These are phyloP conservation scores for Neurospora tetraspora DNA, from an alignment of 495 filamentous ascomycete species.

Conservation along the genomic window DNA sequence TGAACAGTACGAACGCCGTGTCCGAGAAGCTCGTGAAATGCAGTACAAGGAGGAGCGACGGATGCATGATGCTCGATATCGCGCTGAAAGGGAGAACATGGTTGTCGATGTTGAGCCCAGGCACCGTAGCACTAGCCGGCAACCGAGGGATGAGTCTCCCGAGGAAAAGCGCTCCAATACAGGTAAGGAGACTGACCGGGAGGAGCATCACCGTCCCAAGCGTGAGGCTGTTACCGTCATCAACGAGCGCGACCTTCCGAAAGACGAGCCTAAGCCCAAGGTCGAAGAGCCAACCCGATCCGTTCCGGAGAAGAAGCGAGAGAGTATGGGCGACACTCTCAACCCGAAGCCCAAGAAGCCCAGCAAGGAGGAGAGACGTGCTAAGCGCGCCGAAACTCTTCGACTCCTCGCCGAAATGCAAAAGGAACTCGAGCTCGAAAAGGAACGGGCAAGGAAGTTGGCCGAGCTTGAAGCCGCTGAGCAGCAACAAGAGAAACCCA, in stretches of 20 bases:
- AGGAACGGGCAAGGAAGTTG: slow-evolving; percentile 10
- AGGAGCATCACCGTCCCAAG: slow-evolving; percentile 12
- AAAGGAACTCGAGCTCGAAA: slow-evolving; percentile 17
- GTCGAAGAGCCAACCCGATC: not conserved
- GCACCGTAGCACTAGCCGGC: not conserved
- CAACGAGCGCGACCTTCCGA: slow-evolving; percentile 24
- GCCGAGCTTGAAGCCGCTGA: slow-evolving; percentile 6
- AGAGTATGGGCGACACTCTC: slow-evolving; percentile 5
- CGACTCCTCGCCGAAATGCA: slow-evolving; percentile 20
- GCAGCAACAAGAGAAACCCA: not conserved
- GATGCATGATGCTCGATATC: slow-evolving; percentile 12
- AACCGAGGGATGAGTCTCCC: slow-evolving; percentile 8
- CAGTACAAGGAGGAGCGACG: slow-evolving; percentile 15
- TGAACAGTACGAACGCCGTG: slow-evolving; percentile 16
- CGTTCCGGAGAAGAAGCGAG: slow-evolving; percentile 10
- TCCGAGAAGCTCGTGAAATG: slow-evolving; percentile 17
- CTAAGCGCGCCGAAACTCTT: slow-evolving; percentile 14
- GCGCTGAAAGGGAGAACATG: slow-evolving; percentile 9
- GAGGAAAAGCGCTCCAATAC: slow-evolving; percentile 12
- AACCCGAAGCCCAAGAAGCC: slow-evolving; percentile 8
- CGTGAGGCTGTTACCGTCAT: slow-evolving; percentile 13
- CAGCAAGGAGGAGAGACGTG: slow-evolving; percentile 15
- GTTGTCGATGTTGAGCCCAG: slow-evolving; percentile 1
- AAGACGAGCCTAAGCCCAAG: slow-evolving; percentile 12
- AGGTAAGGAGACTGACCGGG: slow-evolving; percentile 15